A percentile compares a stretch with the other conserved stretches of the same genome.
Evolutionary conservation across 2,329 filamentous ascomycete genomes (phyloP).

Genomic region (Rutstroemia sp.): DNA sequence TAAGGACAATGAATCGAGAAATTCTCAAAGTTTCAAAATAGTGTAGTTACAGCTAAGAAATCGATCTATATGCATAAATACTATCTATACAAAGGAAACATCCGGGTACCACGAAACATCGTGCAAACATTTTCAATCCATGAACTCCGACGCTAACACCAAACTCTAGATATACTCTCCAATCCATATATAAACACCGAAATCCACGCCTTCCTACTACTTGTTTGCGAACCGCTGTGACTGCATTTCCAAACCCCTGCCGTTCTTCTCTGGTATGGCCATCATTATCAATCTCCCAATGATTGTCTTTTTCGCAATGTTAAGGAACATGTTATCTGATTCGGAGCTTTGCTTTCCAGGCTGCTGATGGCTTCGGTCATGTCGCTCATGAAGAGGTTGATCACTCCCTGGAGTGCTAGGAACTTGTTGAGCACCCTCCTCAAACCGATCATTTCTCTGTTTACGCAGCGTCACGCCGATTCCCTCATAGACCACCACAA

Average conservation of each 20-base stretch:
- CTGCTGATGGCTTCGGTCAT: not conserved
- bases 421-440: not conserved
- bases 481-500: slow-evolving; percentile 36
- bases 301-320: slow-evolving; percentile 23
- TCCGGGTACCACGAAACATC: not conserved
- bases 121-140: not conserved
- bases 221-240: not conserved
- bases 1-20: too few relatives aligned
- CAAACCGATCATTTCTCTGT: slow-evolving; percentile 2
- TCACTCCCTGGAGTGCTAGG: not conserved
- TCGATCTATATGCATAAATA: not conserved
- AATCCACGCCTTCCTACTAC: too few relatives aligned
- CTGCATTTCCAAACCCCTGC: slow-evolving; percentile 5
- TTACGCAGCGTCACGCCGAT: slow-evolving; percentile 35
- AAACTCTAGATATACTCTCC: not conserved
- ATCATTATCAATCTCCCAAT: slow-evolving; percentile 22
- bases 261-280: not conserved
- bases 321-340: slow-evolving; percentile 10
- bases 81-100: not conserved
- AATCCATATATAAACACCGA: too few relatives aligned
- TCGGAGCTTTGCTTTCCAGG: not conserved
- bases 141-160: not conserved
- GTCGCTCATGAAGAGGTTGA: not conserved
- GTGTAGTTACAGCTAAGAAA: too few relatives aligned
- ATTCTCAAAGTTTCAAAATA: too few relatives aligned